Percentiles rank a stretch among this genome's conserved stretches.
Conservation (phyloP, 108 stramenopile species). For the Pseudonitzschia pungens region DNA sequence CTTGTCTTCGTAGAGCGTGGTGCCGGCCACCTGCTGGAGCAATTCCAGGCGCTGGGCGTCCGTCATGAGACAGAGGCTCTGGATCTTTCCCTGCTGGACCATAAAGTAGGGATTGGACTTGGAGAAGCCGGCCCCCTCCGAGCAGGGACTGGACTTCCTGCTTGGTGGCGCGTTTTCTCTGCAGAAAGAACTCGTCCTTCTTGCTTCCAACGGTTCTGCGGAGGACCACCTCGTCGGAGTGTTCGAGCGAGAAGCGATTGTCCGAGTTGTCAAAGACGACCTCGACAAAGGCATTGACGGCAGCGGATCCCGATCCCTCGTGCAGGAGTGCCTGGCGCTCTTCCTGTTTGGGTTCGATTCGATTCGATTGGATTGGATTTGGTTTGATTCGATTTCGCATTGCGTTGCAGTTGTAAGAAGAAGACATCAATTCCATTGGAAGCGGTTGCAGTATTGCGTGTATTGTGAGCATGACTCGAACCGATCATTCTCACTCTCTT, state of each 20-base stretch:
- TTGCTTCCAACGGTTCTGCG: conserved; percentile 97
- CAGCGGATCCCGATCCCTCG: conserved; percentile 87
- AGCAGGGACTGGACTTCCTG: conserved; percentile 91
- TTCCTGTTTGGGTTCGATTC: conserved; percentile 50
- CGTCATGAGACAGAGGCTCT: conserved; percentile 93
- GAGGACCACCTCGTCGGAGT: conserved; percentile 94
- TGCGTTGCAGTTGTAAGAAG: background rate
- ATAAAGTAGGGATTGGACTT: conserved; percentile 99
- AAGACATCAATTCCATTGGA: no score
- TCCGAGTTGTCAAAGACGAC: conserved; percentile 99
- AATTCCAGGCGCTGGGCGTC: conserved; percentile 87
- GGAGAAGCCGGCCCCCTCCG: conserved; percentile 98
- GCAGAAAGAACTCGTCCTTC: conserved; percentile 99
- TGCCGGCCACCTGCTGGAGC: conserved; percentile 96
- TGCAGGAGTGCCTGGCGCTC: conserved; percentile 89
- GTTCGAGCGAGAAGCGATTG: conserved; percentile 87
- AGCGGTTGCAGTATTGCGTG: no score
- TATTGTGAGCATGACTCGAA: no score
- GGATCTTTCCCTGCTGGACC: conserved; percentile 99
- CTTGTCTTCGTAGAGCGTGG: conserved; percentile 97
- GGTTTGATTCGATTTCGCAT: background rate
- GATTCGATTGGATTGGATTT: background rate
- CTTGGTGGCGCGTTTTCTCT: conserved; percentile 91
- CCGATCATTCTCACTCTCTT: no score
- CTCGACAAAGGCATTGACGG: conserved; percentile 96